Evolutionary conservation across 805 yeast genomes (phyloP).

Genomic region (Hermanozyma aechmeae): DNA sequence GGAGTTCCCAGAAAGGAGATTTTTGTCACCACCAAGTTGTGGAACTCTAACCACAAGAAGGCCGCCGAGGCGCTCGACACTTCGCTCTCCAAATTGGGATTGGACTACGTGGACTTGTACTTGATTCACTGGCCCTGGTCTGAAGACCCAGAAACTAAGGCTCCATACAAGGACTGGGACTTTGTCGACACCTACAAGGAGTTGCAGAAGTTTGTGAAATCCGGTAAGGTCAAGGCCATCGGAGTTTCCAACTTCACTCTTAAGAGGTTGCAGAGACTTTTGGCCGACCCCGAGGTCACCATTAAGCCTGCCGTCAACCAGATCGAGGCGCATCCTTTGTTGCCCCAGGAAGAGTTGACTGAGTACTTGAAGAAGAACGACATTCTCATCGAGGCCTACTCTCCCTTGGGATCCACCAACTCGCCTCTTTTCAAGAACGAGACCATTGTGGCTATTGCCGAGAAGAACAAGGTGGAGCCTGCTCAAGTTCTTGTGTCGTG

Average conservation of each 20-base stretch:
- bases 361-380: slow-evolving; percentile 6
- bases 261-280: slow-evolving; percentile 6
- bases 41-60: slow-evolving; percentile 52
- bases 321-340: slow-evolving; percentile 12
- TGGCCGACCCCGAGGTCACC: slow-evolving; percentile 10
- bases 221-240: slow-evolving; percentile 10
- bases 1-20: slow-evolving; percentile 58
- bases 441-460: slow-evolving; percentile 7
- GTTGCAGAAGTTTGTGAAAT: slow-evolving; percentile 21
- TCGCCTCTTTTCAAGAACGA: slow-evolving; percentile 8
- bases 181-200: background rate
- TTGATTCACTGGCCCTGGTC: slow-evolving; percentile 77
- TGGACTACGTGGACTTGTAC: slow-evolving; percentile 72
- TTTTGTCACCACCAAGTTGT: slow-evolving; percentile 66
- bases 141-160: slow-evolving; percentile 29
- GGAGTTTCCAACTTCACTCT: slow-evolving; percentile 12
- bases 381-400: slow-evolving; percentile 9
- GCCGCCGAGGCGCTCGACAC: slow-evolving; percentile 46
- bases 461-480: slow-evolving; percentile 8
- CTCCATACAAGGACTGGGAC: slow-evolving; percentile 23
- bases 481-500: slow-evolving; percentile 12
- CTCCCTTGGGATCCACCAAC: slow-evolving; percentile 10
- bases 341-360: slow-evolving; percentile 9
- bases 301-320: slow-evolving; percentile 12
- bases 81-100: slow-evolving; percentile 52